Base-by-base conservation (phyloP, 805 yeast species). In the Wickerhamomyces ciferrii region DNA sequence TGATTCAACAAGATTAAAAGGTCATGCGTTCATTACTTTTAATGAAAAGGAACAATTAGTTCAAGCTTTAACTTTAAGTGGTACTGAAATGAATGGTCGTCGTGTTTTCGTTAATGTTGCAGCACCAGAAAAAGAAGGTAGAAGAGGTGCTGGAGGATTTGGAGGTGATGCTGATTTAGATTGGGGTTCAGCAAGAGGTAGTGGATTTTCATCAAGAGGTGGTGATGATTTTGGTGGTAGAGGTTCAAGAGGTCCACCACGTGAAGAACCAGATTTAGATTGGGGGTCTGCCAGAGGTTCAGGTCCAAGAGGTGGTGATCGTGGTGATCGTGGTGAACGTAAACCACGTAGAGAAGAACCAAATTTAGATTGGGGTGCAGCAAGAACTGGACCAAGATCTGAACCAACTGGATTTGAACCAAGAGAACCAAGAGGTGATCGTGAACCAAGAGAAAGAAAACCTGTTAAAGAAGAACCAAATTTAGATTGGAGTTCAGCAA, bases 11-110 rank as follows among this genome's bases (percentile, higher is more conserved):
- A 79, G 83, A 60, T 74, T 87, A 74, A 85, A 84, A 61, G 96
- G 96, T 45, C 85, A 83, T 62, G 97, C 96, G 27, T 92, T 89
- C 65, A 82, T 92, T 50, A 90, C 91, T 53, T 88, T 84, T 61
- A 83, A 76, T 56, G 78, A 87, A 47, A 82, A 81, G 61, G 91
- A 85, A 47, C 87, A 84, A 56, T 78, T 92, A 56, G 89, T 80
- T 48, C 70, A 76, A 49, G 86, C 96, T 40, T 70, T 94, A 56
- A 75, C 78, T 45, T 76, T 84, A 61, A 76, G 85, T 55, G 90
- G 85, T 59, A 78, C 79, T 48, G 76, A 80, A 54, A 77, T 85
- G 53, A 81, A 76, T 63, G 87, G 85, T 54, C 90, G 92, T 65
- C 72, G 81, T 41, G 77, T 81, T 51, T 76, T 86, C 49, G 75